Conservation (phyloP, 2,329 filamentous ascomycete species). For the Grosmannia serpens region DNA sequence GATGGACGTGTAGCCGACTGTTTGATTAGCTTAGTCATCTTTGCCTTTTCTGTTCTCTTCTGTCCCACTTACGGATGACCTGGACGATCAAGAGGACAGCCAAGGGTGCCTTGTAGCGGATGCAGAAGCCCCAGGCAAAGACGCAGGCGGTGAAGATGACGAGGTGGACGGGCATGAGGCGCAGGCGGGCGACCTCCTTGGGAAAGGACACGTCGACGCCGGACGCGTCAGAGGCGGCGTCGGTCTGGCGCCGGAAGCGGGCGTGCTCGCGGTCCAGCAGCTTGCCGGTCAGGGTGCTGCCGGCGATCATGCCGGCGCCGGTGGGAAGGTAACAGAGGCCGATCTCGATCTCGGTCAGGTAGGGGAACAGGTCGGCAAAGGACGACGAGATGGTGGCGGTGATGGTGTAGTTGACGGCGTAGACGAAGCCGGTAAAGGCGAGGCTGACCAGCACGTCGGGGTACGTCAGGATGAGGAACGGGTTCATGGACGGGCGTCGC, state of each 20-base stretch:
- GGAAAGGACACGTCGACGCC: conserved; percentile 13
- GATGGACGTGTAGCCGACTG: conserved; percentile 19
- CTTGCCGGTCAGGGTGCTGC: conserved; percentile 18
- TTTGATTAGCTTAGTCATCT: not conserved
- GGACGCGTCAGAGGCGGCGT: not conserved
- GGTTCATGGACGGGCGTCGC: conserved; percentile 12
- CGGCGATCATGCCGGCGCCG: conserved; percentile 20
- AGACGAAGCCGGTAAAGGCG: conserved; percentile 21
- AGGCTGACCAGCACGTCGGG: conserved; percentile 20
- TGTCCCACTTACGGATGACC: conserved; percentile 7
- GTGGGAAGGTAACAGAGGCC: conserved; percentile 22
- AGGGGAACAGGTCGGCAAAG: conserved; percentile 16
- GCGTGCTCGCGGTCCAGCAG: conserved; percentile 20
- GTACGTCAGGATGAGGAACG: conserved; percentile 20
- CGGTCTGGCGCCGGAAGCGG: conserved; percentile 1
- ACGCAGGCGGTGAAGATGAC: conserved; percentile 15
- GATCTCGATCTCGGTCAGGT: conserved; percentile 19
- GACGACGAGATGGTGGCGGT: conserved; percentile 23
- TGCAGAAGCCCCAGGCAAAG: conserved; percentile 18
- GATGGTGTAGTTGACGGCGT: conserved; percentile 23
- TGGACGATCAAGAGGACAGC: conserved; percentile 16
- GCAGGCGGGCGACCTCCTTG: conserved; percentile 17
- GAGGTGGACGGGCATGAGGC: conserved; percentile 16
- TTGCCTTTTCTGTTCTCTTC: no score
- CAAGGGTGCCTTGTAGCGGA: conserved; percentile 14